Evolutionary conservation across 495 filamentous ascomycete species (phyloP).

Genomic region (Lentithecium fluviatile): DNA sequence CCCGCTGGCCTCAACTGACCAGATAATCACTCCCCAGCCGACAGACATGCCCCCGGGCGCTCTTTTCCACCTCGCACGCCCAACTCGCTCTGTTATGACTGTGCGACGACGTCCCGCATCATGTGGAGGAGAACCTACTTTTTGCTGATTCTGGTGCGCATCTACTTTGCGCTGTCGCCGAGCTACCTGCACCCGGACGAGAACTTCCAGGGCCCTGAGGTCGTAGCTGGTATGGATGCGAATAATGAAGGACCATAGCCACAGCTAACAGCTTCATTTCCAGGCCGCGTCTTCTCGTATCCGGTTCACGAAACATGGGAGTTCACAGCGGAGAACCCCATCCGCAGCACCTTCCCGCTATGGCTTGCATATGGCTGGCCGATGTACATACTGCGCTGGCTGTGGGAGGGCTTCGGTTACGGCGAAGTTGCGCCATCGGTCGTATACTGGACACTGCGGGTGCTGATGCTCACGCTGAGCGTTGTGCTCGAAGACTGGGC

Average conservation of each 20-base stretch:
- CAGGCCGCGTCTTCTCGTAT: conserved; percentile 87
- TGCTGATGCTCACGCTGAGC: conserved; percentile 87
- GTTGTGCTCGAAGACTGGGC: conserved; percentile 98
- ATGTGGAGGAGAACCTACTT: conserved; percentile 96
- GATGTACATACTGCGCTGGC: conserved; percentile 85
- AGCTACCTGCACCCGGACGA: conserved; percentile 98
- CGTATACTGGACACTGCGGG: conserved; percentile 83
- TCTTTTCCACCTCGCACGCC: conserved; percentile 2
- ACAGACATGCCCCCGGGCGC: conserved; percentile 27
- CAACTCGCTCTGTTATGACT: neutral
- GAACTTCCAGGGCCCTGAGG: conserved; percentile 96
- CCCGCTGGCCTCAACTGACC: conserved; percentile 4
- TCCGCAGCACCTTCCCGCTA: conserved; percentile 93
- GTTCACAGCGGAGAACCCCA: conserved; percentile 79
- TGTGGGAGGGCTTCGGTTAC: conserved; percentile 65
- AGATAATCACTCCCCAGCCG: neutral
- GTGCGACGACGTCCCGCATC: neutral
- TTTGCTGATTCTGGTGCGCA: conserved; percentile 75
- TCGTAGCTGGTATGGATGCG: conserved; percentile 83
- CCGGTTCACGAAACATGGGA: conserved; percentile 89
- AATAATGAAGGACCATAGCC: neutral
- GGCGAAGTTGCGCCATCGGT: conserved; percentile 60
- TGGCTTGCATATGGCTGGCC: conserved; percentile 91
- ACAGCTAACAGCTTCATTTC: conserved; percentile 16
- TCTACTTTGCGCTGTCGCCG: conserved; percentile 90